Percentiles rank a stretch among this genome's conserved stretches.
These are phyloP conservation scores for Alnus rubra DNA, from an alignment of 306 rosid genomes.

Conservation along the genomic window DNA sequence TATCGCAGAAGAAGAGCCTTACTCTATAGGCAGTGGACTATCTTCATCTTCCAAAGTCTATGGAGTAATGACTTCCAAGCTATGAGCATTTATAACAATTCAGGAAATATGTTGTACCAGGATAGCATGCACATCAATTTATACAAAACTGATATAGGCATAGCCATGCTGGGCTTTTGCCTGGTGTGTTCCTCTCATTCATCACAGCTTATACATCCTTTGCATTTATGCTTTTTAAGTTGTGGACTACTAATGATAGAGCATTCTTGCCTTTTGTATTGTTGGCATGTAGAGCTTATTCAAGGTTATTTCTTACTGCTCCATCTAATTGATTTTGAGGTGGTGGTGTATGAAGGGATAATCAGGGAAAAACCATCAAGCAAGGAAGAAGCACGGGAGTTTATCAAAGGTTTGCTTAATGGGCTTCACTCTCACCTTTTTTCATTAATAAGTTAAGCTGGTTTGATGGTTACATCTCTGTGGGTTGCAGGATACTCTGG, in stretches of 20 bases:
- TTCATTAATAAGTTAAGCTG: background rate
- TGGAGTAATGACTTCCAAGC: background rate
- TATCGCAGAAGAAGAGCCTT: too few relatives aligned
- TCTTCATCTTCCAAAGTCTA: background rate
- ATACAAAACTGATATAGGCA: background rate
- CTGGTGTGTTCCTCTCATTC: background rate
- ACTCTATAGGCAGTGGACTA: background rate
- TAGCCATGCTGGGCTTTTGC: background rate
- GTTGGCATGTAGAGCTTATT: slow-evolving; percentile 16
- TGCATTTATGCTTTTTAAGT: background rate
- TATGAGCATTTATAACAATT: background rate
- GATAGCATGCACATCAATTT: background rate
- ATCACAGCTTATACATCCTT: slow-evolving; percentile 15
- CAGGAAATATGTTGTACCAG: background rate
- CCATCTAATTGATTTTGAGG: slow-evolving; percentile 51
- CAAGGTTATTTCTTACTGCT: slow-evolving; percentile 28
- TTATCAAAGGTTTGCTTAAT: slow-evolving; percentile 65
- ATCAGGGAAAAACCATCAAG: slow-evolving; percentile 83
- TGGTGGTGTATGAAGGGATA: slow-evolving; percentile 79
- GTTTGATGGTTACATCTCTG: slow-evolving; percentile 23
- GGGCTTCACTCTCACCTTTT: slow-evolving; percentile 14
- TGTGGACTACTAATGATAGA: slow-evolving; percentile 12
- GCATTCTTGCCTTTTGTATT: slow-evolving; percentile 22
- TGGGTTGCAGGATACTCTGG: slow-evolving; percentile 83
- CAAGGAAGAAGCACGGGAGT: slow-evolving; percentile 81